These are phyloP conservation scores for Aaosphaeria arxii DNA, from an alignment of 2,329 filamentous ascomycete species.

Conservation along the genomic window DNA sequence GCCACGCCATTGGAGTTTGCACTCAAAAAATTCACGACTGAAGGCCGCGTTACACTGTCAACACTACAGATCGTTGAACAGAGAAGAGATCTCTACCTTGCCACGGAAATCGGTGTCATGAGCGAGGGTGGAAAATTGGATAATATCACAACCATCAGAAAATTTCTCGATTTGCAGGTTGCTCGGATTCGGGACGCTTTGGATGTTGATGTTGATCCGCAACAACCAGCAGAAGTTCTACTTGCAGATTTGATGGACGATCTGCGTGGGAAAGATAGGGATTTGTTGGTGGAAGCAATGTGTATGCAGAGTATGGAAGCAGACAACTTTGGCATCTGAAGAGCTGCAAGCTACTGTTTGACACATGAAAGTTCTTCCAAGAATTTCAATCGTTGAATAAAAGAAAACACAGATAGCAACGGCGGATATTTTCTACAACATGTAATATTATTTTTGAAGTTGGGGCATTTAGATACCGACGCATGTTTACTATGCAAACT, in stretches of 20 bases:
- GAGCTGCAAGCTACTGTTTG: not conserved
- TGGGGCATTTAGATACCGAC: no score
- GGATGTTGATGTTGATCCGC: not conserved
- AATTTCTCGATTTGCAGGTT: not conserved
- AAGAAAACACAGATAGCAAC: not conserved
- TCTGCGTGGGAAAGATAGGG: no score
- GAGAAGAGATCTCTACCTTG: not conserved
- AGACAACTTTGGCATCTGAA: not conserved
- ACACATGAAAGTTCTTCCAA: not conserved
- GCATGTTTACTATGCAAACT: no score
- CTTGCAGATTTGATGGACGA: not conserved
- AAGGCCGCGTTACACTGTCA: not conserved
- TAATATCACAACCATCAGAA: not conserved
- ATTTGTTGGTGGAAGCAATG: no score
- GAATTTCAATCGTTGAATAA: not conserved
- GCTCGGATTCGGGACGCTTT: not conserved
- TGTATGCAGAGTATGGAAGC: not conserved
- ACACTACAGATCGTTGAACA: not conserved
- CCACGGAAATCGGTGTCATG: not conserved
- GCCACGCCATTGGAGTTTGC: not conserved
- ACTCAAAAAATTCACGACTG: not conserved
- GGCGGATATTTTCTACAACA: not conserved
- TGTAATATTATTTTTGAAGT: not conserved
- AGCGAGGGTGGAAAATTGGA: not conserved
- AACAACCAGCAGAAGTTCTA: not conserved